Conservation (phyloP, 2,329 filamentous ascomycete species). For the Teratosphaeria viscida region DNA sequence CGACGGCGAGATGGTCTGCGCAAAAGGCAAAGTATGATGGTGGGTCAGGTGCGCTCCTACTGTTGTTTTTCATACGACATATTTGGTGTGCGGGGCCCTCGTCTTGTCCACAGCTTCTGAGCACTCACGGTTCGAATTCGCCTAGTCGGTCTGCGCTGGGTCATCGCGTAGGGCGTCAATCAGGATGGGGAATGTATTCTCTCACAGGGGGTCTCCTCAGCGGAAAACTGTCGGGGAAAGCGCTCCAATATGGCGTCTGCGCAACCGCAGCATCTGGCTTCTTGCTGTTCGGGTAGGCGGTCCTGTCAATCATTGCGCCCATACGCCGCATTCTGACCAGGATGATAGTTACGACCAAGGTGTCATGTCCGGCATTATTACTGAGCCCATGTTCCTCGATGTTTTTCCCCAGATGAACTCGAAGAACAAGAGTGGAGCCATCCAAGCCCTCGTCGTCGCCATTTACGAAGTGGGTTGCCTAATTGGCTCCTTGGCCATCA, state of each 20-base stretch:
- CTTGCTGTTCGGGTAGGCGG: background rate
- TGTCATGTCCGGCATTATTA: background rate
- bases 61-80: background rate
- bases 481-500: background rate
- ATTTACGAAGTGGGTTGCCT: background rate
- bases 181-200: background rate
- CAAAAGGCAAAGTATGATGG: background rate
- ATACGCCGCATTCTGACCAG: background rate
- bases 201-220: background rate
- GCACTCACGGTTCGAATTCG: background rate
- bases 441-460: background rate
- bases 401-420: background rate
- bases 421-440: background rate
- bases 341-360: background rate
- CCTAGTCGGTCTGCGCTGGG: background rate
- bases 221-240: background rate
- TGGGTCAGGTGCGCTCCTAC: background rate
- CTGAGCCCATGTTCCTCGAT: background rate
- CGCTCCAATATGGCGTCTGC: background rate
- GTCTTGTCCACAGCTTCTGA: background rate
- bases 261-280: background rate
- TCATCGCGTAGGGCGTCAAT: background rate
- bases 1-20: background rate
- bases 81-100: background rate
- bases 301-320: background rate